Evolutionary conservation across 2,329 filamentous ascomycete genomes (phyloP), one percentile per base, ranked within the genome.

Genomic region (Clonostachys sp.): DNA sequence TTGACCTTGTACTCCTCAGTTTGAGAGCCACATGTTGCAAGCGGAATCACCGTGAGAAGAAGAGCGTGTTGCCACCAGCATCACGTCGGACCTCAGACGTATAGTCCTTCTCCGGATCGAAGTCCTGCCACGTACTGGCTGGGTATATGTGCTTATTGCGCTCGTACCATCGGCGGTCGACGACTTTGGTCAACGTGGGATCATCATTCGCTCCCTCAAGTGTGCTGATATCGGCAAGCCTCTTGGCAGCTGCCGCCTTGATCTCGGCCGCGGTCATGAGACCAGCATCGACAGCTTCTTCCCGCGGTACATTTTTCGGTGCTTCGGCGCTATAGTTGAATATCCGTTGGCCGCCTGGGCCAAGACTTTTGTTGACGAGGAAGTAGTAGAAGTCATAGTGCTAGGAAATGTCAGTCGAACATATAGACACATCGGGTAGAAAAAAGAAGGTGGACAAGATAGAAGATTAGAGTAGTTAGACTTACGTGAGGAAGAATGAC

Each of bases 361-460:
- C 89, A 3, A 81, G 66, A 24, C 83, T 87, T 59, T 86, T 89
- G 65, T 97, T 96, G 65, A 95, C 86, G 62, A 96, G 84, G 69
- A 99, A 97, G 70, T 92, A 94, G 65, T 97, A 94, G 63, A 99
- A 91, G 55, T 97, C 92, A 62, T 95, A 96, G 67, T 99, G 94
- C 90, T 97, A 61, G 42, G 46, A 5, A 44, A 16, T 47, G 33
- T 36, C 40, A 43, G 51, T 58, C 52, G 61, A 55, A 54, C 36
- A 13, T 18, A 18, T 17, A 13, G 18, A 39, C 35, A 46, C 59
- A 46, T 44, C 12, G 18, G 24, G 17, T 14, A 10, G 35, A 35
- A 48, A 34, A 35, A 45, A 24, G 53, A 6, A 33, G 35, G 45
- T 18, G 42, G 38, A 24, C 46, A 42, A 30, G 48, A 49, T 45